A percentile compares a stretch with the other conserved stretches of the same genome.
phyloP scores from a whole-genome alignment of 2,329 filamentous ascomycete species.

The Epichloe gansuensis region DNA sequence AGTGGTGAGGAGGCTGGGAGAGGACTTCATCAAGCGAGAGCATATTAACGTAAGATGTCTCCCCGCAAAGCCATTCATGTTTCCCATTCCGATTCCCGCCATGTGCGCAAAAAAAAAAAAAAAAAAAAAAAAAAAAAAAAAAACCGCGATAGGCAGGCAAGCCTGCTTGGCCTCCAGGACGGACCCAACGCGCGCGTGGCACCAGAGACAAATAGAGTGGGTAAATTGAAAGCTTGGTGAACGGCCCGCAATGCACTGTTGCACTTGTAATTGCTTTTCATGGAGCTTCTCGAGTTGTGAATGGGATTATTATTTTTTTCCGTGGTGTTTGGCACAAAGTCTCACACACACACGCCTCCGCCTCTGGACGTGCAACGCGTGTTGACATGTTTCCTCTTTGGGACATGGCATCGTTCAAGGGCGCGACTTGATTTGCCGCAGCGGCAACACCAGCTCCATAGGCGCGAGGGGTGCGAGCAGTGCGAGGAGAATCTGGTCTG shows the following conservation, averaged over 20 bases:
- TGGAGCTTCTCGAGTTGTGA: too few species aligned
- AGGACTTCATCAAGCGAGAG: not conserved
- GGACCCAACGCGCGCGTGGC: not conserved
- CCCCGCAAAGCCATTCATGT: not conserved
- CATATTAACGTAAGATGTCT: not conserved
- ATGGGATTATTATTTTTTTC: too few species aligned
- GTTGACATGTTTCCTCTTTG: slow-evolving; percentile 24
- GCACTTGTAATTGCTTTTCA: too few species aligned
- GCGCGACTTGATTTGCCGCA: slow-evolving; percentile 21
- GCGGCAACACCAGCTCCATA: slow-evolving; percentile 5
- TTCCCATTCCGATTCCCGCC: not conserved
- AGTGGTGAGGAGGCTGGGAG: not conserved
- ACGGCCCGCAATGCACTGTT: too few species aligned
- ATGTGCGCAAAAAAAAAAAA: not conserved
- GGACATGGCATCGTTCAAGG: slow-evolving; percentile 14
- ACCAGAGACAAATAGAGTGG: not conserved
- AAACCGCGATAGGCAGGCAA: not conserved
- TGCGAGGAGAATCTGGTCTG: too few species aligned
- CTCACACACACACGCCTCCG: too few species aligned
- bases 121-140: too few species aligned
- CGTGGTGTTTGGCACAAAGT: not conserved
- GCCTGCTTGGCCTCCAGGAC: too few species aligned
- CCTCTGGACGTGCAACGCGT: slow-evolving; percentile 19
- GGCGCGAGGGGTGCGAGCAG: not conserved
- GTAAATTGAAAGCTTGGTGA: not conserved